A percentile compares a stretch with the other conserved stretches of the same genome.
Evolutionary conservation across 1,139 yeast genomes (phyloP).

Genomic region (Meyerozyma sp.): DNA sequence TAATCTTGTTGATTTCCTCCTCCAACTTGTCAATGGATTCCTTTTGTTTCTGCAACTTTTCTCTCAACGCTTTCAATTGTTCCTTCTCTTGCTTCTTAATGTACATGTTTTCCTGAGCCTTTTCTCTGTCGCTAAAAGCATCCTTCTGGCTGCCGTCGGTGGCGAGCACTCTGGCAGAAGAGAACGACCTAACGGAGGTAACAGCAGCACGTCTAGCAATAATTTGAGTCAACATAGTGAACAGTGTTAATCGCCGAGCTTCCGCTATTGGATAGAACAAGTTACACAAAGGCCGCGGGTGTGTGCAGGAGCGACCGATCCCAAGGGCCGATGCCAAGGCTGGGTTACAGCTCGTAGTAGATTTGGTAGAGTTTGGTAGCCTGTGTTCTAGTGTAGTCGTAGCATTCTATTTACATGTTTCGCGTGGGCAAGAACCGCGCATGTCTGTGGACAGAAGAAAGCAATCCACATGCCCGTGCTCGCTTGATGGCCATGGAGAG

Average conservation of each 20-base stretch:
- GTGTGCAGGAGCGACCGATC: neutral
- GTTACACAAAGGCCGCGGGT: neutral
- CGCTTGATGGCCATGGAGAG: constrained; percentile 64
- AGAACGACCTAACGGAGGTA: constrained; percentile 32
- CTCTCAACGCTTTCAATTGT: constrained; percentile 43
- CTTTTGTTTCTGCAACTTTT: constrained; percentile 42
- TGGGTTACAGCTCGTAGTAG: no score
- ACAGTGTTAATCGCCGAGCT: neutral
- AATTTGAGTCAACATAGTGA: constrained; percentile 29
- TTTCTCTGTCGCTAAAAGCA: constrained; percentile 40
- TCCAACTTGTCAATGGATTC: constrained; percentile 39
- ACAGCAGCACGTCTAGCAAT: constrained; percentile 23
- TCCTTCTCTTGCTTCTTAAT: constrained; percentile 45
- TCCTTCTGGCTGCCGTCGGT: constrained; percentile 23
- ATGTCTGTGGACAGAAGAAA: constrained; percentile 60
- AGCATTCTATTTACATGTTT: constrained; percentile 19
- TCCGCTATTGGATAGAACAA: neutral
- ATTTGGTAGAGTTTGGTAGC: no score
- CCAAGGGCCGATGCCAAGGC: no score
- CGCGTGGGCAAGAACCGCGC: constrained; percentile 38
- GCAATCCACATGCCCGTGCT: constrained; percentile 62
- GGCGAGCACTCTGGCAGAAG: constrained; percentile 28
- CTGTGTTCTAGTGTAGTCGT: neutral
- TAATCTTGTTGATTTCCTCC: constrained; percentile 32
- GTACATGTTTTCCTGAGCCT: constrained; percentile 40